Evolutionary conservation across 345 rosid species (phyloP), one percentile per base, ranked within the genome.

Genomic region (Eucalyptus caleyi): DNA sequence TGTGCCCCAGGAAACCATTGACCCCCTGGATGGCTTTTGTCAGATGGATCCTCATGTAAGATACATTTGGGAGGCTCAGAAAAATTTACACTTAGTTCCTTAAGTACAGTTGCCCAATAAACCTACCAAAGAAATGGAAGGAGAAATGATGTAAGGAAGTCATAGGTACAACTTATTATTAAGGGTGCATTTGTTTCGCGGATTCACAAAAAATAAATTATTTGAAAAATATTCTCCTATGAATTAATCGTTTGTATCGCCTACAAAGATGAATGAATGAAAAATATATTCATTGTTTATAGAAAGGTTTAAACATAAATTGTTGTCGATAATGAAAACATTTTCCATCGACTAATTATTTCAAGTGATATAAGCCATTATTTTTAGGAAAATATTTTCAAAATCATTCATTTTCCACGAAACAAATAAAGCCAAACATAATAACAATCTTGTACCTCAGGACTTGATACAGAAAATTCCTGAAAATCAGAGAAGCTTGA

Each of bases 1-100:
- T 86, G 92, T 44, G 98, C 99, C 87, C 99, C 99, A 81, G 97
- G 99, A 92, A 98, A 96, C 99, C 99, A 98, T 90, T 93, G 91
- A 50, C 97, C 99, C 47, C 99, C 98, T 7, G 99, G 99, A 77
- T 92, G 42, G 50, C 89, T 90, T 87, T 92, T 92, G 37, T 89
- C 93, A 89, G 88, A 59, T 50, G 94, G 87, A 89, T 91, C 87
- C 88, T 93, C 95, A 8, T 86, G 89, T 49, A 96, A 89, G 82
- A 98, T 94, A 86, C 95, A 92, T 51, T 93, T 87, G 3, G 99
- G 99, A 94, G 96, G 95, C 21, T 92, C 93, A 1, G 96, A 94
- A 90, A 95, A 97, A 86, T 92, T 89, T 83, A 96, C 87, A 60
- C 90, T 83, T 89, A 98, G 87, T 93, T 96, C 98, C 89, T 95